A percentile compares a stretch with the other conserved stretches of the same genome.
These are phyloP conservation scores for Phytophthora constricta DNA, from an alignment of 352 stramenopile species.

Conservation along the genomic window DNA sequence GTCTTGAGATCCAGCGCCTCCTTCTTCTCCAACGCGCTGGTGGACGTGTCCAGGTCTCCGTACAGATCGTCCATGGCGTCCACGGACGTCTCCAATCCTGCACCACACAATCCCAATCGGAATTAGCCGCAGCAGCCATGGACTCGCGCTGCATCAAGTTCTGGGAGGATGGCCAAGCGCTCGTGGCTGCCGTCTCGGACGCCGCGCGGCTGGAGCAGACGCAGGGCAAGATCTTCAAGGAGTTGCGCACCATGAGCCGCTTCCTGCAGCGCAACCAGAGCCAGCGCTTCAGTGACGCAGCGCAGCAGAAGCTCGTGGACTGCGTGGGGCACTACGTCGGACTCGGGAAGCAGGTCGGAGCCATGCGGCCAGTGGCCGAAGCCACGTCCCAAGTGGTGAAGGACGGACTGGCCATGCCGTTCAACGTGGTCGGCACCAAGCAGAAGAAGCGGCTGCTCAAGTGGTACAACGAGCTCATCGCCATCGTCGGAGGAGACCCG, in stretches of 20 bases:
- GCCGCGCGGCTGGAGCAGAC: slow-evolving; percentile 34
- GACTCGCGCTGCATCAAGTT: slow-evolving; percentile 78
- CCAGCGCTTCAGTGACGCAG: slow-evolving; percentile 77
- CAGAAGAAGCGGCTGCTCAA: slow-evolving; percentile 87
- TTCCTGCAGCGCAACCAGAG: slow-evolving; percentile 85
- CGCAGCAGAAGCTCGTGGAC: slow-evolving; percentile 83
- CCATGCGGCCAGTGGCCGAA: slow-evolving; percentile 58
- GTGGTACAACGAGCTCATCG: slow-evolving; percentile 87
- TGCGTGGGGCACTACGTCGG: slow-evolving; percentile 71
- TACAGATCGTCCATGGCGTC: slow-evolving; percentile 81
- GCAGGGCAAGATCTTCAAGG: slow-evolving; percentile 69
- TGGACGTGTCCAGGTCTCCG: slow-evolving; percentile 83
- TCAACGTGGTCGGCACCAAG: slow-evolving; percentile 81
- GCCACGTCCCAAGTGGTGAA: slow-evolving; percentile 75
- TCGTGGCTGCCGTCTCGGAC: slow-evolving; percentile 43
- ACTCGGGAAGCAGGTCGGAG: slow-evolving; percentile 57
- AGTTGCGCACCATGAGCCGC: slow-evolving; percentile 74
- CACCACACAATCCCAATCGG: too few species aligned
- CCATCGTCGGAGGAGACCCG: slow-evolving; percentile 52
- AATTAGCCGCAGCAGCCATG: slow-evolving; percentile 44
- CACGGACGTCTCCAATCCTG: too few species aligned
- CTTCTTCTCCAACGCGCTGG: slow-evolving; percentile 68
- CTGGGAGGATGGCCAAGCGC: slow-evolving; percentile 72
- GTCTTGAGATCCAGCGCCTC: slow-evolving; percentile 63
- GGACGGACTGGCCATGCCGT: slow-evolving; percentile 84